A percentile compares a stretch with the other conserved stretches of the same genome.
Evolutionary conservation across 208 protist genomes (phyloP).

Genomic region (Acanthamoeba culbertsoni): DNA sequence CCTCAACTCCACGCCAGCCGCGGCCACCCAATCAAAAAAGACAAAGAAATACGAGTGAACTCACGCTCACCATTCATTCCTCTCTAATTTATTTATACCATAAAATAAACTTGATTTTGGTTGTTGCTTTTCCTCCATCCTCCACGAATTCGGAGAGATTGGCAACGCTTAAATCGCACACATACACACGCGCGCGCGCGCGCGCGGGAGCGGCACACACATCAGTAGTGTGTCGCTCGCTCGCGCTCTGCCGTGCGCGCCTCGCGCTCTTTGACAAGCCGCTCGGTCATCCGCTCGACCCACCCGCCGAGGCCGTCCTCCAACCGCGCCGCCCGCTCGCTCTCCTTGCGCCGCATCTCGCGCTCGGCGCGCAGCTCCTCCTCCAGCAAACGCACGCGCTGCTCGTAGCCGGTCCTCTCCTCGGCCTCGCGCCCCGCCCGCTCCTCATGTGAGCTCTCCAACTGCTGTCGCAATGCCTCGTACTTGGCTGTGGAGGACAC

Average conservation of each 20-base stretch:
- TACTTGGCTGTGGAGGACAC: neutral
- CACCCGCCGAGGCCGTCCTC: neutral
- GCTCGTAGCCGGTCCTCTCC: neutral
- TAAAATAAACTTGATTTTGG: neutral
- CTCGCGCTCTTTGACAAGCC: neutral
- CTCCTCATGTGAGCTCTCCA: neutral
- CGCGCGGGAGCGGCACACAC: no score
- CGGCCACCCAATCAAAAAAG: neutral
- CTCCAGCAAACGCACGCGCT: neutral
- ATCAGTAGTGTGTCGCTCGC: no score
- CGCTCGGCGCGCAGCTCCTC: neutral
- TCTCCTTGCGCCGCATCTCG: neutral
- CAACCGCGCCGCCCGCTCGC: neutral
- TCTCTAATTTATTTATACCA: neutral
- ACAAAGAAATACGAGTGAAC: neutral
- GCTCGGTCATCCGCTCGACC: neutral
- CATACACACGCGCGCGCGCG: neutral
- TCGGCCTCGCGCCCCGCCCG: neutral
- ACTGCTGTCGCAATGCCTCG: neutral
- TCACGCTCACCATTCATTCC: neutral
- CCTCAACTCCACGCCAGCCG: neutral
- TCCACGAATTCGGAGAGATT: no score
- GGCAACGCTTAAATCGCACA: neutral
- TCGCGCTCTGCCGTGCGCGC: neutral
- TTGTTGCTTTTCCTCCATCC: no score